A percentile compares a stretch with the other conserved stretches of the same genome.
Conservation (phyloP, 2,329 filamentous ascomycete species). For the Onygenales sp. region DNA sequence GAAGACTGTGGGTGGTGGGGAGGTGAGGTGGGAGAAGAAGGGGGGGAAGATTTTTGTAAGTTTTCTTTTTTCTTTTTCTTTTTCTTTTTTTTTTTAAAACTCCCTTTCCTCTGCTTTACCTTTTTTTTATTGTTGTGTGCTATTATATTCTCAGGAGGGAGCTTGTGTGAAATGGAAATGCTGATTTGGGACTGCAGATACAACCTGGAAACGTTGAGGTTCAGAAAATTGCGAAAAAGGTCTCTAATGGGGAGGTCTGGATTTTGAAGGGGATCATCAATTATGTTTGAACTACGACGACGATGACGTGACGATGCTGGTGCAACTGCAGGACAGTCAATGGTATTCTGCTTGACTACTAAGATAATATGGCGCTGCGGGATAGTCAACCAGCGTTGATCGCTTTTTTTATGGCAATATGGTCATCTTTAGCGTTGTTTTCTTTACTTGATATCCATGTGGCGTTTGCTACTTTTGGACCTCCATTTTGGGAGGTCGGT, state of each 20-base stretch:
- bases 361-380: too few species aligned
- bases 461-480: background rate
- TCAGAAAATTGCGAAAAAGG: slow-evolving; percentile 60
- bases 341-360: background rate
- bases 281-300: slow-evolving; percentile 22
- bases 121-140: background rate
- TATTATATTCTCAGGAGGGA: background rate
- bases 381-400: background rate
- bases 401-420: background rate
- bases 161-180: too few species aligned
- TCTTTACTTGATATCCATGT: background rate
- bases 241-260: slow-evolving; percentile 87
- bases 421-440: background rate
- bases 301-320: background rate
- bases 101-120: background rate
- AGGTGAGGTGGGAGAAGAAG: slow-evolving; percentile 73
- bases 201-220: slow-evolving; percentile 76
- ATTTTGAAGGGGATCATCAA: slow-evolving; percentile 55
- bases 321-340: background rate
- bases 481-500: background rate
- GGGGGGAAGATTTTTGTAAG: slow-evolving; percentile 56
- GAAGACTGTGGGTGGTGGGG: slow-evolving; percentile 57
- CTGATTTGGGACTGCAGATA: slow-evolving; percentile 17
- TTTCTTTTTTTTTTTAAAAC: background rate
- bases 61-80: slow-evolving; percentile 9